Evolutionary conservation across 371 early-diverging fungal genomes (phyloP).

Genomic region (Batkoa obscura): DNA sequence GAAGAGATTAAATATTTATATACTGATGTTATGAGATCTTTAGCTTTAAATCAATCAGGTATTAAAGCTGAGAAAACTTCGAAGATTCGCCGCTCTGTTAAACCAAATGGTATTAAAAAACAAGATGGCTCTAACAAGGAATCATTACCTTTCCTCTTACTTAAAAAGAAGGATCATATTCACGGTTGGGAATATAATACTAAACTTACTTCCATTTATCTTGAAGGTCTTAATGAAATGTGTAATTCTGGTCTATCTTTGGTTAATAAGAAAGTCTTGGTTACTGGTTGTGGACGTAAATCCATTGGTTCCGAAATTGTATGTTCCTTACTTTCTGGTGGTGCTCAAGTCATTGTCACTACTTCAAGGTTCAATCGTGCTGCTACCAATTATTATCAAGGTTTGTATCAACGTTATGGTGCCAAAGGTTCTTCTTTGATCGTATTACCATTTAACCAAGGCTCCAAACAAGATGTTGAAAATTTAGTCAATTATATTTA

Average conservation of each 20-base stretch:
- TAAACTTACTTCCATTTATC: conserved; percentile 44
- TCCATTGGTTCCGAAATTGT: conserved; percentile 81
- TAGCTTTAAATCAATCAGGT: conserved; percentile 27
- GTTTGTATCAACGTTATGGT: conserved; percentile 68
- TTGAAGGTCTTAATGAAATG: conserved; percentile 50
- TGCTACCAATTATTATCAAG: conserved; percentile 72
- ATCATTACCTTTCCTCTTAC: conserved; percentile 59
- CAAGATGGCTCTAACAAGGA: conserved; percentile 29
- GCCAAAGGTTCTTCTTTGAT: conserved; percentile 71
- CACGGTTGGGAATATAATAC: conserved; percentile 55
- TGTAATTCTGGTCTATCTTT: conserved; percentile 64
- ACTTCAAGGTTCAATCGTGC: conserved; percentile 77
- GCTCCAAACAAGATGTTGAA: conserved; percentile 64
- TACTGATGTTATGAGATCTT: conserved; percentile 47
- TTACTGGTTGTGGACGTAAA: conserved; percentile 82
- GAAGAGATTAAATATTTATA: conserved; percentile 45
- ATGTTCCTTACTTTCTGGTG: conserved; percentile 73
- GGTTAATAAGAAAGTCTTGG: conserved; percentile 56
- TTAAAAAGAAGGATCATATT: conserved; percentile 38
- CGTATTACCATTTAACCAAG: conserved; percentile 93
- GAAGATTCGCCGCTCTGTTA: not conserved
- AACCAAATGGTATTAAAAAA: conserved; percentile 23
- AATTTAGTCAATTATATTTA: conserved; percentile 72
- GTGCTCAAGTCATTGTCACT: conserved; percentile 81
- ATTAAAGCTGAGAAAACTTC: conserved; percentile 7